These are phyloP conservation scores for Fusarium sp. DNA, from an alignment of 2,329 filamentous ascomycete genomes.

Conservation along the genomic window DNA sequence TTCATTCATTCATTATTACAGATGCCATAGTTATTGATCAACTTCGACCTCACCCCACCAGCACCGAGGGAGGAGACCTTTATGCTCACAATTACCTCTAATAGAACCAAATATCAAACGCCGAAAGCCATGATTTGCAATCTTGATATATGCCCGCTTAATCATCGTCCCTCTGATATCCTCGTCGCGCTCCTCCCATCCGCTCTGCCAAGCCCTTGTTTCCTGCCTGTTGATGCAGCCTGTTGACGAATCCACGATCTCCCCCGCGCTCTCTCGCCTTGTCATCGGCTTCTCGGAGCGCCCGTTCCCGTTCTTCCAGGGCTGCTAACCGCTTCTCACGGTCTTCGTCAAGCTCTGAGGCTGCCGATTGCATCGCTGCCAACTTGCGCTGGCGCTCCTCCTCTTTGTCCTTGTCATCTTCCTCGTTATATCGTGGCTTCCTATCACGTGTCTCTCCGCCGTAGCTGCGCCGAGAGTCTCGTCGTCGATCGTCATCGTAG, in stretches of 20 bases:
- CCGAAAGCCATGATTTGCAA: background rate
- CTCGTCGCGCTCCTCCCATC: constrained; percentile 58
- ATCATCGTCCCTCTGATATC: constrained; percentile 57
- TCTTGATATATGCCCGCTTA: constrained; percentile 31
- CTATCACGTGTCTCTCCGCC: constrained; percentile 39
- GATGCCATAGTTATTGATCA: background rate
- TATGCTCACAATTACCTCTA: background rate
- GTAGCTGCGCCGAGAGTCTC: constrained; percentile 25
- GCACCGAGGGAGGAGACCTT: background rate
- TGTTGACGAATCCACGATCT: constrained; percentile 69
- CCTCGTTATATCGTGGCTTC: constrained; percentile 34
- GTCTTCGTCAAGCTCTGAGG: constrained; percentile 72
- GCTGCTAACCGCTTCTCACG: constrained; percentile 72
- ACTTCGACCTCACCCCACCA: background rate
- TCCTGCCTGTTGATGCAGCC: constrained; percentile 66
- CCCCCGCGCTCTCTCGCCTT: constrained; percentile 67
- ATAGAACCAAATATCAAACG: background rate
- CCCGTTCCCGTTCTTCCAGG: constrained; percentile 70
- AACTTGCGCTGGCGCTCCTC: constrained; percentile 71
- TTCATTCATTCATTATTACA: background rate
- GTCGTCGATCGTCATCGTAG: constrained; percentile 46
- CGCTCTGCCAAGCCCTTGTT: constrained; percentile 61
- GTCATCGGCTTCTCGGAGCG: constrained; percentile 72
- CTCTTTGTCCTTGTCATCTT: constrained; percentile 49
- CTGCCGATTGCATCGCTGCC: constrained; percentile 76